Percentiles rank a stretch among this genome's conserved stretches.
These are phyloP conservation scores for Ophiostoma tasmaniense DNA, from an alignment of 2,329 filamentous ascomycete species.

Conservation along the genomic window DNA sequence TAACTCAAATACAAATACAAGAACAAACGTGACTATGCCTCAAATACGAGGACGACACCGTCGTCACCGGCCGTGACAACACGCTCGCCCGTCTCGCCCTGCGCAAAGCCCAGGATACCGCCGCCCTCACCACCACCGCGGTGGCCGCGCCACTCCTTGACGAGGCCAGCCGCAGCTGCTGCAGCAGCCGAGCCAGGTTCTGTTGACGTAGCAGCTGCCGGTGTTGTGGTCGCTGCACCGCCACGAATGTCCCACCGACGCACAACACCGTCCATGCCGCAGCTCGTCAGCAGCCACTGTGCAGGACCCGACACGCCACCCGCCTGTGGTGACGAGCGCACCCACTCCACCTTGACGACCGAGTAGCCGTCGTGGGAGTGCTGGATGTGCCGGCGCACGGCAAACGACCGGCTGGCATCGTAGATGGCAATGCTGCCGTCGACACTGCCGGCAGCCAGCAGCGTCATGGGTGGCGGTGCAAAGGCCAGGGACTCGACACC, in stretches of 20 bases:
- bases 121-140: slow-evolving; percentile 75
- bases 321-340: slow-evolving; percentile 31
- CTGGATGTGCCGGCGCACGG: slow-evolving; percentile 71
- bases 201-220: background rate
- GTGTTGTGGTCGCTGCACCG: slow-evolving; percentile 31
- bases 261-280: slow-evolving; percentile 86
- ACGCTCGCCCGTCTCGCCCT: slow-evolving; percentile 62
- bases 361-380: slow-evolving; percentile 81
- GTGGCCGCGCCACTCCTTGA: slow-evolving; percentile 88
- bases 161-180: slow-evolving; percentile 42
- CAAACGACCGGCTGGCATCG: slow-evolving; percentile 78
- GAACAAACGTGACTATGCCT: slow-evolving; percentile 33
- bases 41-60: slow-evolving; percentile 58
- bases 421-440: slow-evolving; percentile 77
- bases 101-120: slow-evolving; percentile 84
- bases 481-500: slow-evolving; percentile 72
- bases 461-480: slow-evolving; percentile 41
- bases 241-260: slow-evolving; percentile 74
- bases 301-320: slow-evolving; percentile 11
- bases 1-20: background rate
- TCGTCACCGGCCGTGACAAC: slow-evolving; percentile 92
- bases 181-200: background rate
- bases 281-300: slow-evolving; percentile 68
- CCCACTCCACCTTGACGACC: slow-evolving; percentile 88
- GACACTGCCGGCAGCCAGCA: slow-evolving; percentile 58